Percentiles rank a stretch among this genome's conserved stretches.
phyloP scores from a whole-genome alignment of 1,284 basidiomycete species.

The Fomes fomentarius region DNA sequence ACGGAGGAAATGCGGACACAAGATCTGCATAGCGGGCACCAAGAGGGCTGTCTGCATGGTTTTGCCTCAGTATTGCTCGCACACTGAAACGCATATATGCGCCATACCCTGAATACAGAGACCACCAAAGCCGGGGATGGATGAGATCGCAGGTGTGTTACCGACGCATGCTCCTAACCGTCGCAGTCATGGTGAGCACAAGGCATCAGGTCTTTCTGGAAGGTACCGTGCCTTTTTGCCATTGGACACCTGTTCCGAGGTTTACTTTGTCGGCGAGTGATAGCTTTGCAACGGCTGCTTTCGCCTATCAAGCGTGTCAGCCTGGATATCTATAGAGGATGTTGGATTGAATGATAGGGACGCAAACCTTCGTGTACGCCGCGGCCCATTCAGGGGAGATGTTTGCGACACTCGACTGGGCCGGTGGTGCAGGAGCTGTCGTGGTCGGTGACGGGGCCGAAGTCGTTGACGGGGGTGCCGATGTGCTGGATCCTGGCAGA shows the following conservation, averaged over 20 bases:
- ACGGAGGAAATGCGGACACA: slow-evolving; percentile 73
- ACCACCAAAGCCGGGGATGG: slow-evolving; percentile 62
- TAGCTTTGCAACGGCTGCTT: slow-evolving; percentile 49
- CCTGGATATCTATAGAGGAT: neutral
- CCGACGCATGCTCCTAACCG: slow-evolving; percentile 62
- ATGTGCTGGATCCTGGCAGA: slow-evolving; percentile 39
- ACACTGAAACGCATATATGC: neutral
- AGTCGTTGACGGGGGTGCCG: slow-evolving; percentile 32
- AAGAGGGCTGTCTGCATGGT: slow-evolving; percentile 49
- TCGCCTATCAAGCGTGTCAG: slow-evolving; percentile 38
- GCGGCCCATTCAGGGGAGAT: slow-evolving; percentile 56
- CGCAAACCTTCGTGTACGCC: slow-evolving; percentile 52
- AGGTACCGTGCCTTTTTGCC: slow-evolving; percentile 20
- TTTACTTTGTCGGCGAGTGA: slow-evolving; percentile 58
- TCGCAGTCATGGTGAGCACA: slow-evolving; percentile 11
- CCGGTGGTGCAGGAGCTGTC: slow-evolving; percentile 16
- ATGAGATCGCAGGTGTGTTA: slow-evolving; percentile 64
- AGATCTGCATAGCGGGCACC: slow-evolving; percentile 68
- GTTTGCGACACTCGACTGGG: slow-evolving; percentile 39
- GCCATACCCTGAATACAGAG: slow-evolving; percentile 65
- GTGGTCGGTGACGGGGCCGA: slow-evolving; percentile 61
- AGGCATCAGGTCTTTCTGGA: neutral
- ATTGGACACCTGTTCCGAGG: slow-evolving; percentile 52
- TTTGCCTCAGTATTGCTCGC: neutral
- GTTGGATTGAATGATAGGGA: too few species aligned